These are phyloP conservation scores for Zygnema circumcarinatum DNA, from an alignment of 139 green algal genomes.

Conservation along the genomic window DNA sequence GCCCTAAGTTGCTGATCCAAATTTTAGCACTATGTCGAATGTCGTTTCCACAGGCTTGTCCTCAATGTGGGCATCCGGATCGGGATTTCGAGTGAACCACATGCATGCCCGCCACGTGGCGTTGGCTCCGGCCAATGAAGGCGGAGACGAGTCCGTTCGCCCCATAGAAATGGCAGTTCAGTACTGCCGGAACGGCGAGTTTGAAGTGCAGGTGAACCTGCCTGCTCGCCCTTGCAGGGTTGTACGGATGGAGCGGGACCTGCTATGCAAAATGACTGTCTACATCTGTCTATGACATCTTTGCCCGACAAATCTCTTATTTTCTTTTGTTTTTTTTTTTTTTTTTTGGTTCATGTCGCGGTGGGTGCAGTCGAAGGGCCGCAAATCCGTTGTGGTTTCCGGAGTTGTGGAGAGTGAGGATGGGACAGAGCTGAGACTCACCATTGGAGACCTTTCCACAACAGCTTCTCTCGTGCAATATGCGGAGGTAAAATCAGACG, in stretches of 20 bases:
- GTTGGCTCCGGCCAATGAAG: slow-evolving; percentile 1
- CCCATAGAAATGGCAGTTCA: neutral
- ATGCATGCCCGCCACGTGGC: neutral
- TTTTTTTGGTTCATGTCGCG: no score
- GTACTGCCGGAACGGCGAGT: slow-evolving; percentile 5
- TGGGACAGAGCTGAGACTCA: neutral
- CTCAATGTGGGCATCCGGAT: slow-evolving; percentile 1
- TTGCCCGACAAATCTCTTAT: no score
- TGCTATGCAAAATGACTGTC: no score
- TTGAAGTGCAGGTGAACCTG: slow-evolving; percentile 2
- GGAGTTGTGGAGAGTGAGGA: neutral
- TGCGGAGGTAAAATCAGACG: neutral
- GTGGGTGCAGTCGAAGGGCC: no score
- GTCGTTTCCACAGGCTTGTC: neutral
- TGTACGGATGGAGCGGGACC: neutral
- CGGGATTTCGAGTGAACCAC: slow-evolving; percentile 37
- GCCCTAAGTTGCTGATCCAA: neutral
- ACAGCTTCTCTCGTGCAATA: slow-evolving; percentile 9
- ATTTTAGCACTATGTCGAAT: neutral
- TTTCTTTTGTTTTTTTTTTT: no score
- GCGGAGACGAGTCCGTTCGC: neutral
- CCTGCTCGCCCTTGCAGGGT: neutral
- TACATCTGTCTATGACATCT: no score
- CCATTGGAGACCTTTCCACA: neutral
- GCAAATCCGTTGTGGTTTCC: neutral